Base-by-base conservation (phyloP, 805 yeast species). In the Wickerhamomyces tratensis region DNA sequence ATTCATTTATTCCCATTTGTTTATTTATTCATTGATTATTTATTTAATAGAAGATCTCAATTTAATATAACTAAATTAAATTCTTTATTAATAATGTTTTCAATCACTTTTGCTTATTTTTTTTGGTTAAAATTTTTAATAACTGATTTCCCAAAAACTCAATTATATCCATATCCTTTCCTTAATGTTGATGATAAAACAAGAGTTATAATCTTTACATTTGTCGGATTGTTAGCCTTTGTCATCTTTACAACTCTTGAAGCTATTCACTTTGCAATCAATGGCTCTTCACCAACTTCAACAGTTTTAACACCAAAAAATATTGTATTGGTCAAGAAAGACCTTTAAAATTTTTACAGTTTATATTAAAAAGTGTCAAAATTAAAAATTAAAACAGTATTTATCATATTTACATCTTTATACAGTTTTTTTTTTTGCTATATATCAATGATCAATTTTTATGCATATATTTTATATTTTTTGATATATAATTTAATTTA, bases 81-180 rank as follows among this genome's bases (percentile, higher is more conserved):
- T 5, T 78, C 79, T 0, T 62, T 77, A 38, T 31, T 53, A 1
- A 48, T 69, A 7, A 64, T 75, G 25, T 45, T 61, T 3, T 33
- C 48, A 0, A 54, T 78, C 15, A 68, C 82, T 1, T 46, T 56
- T 0, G 61, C 63, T 3, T 82, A 82, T 57, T 81, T 83, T 75
- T 52, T 60, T 37, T 68, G 70, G 57, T 62, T 82, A 42, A 69
- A 72, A 44, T 39, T 51, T 8, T 56, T 79, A 45, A 64, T 82
- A 25, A 74, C 34, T 31, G 34, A 13, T 31, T 31, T 71, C 43
- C 61, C 71, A 31, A 64, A 65, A 25, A 74, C 74, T 7, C 79
- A 71, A 3, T 63, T 59, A 14, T 82, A 75, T 49, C 91, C 91
- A 0, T 82, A 82, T 53, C 83, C 80, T 8, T 82, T 82, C 53